Conservation (phyloP, 257 asterid genomes). For the Primulina eburnea region DNA sequence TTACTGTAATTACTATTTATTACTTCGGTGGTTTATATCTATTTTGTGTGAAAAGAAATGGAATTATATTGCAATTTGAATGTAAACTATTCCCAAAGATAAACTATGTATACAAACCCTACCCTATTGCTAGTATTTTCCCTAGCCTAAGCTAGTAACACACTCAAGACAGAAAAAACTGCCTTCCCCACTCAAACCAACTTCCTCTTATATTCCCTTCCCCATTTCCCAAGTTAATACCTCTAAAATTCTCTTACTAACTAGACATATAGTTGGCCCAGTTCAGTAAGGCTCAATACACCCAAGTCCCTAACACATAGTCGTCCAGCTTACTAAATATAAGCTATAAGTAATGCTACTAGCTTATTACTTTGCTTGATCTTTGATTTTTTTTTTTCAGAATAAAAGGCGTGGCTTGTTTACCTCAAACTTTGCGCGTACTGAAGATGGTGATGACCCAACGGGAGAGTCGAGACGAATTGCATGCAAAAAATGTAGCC, state of each 20-base stretch:
- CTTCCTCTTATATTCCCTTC: too few species aligned
- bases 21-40: background rate
- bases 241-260: too few species aligned
- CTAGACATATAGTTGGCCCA: too few species aligned
- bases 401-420: constrained; percentile 53
- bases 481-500: constrained; percentile 86
- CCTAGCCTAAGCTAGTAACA: too few species aligned
- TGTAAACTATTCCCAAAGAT: too few species aligned
- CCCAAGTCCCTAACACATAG: background rate
- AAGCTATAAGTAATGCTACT: constrained; percentile 5
- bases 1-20: background rate
- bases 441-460: constrained; percentile 56
- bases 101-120: too few species aligned
- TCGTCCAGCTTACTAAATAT: background rate
- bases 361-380: constrained; percentile 5
- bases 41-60: background rate
- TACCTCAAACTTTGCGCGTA: constrained; percentile 42
- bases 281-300: too few species aligned
- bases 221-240: too few species aligned
- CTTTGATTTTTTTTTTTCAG: constrained; percentile 38
- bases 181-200: too few species aligned
- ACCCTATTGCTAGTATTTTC: too few species aligned
- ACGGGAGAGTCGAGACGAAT: constrained; percentile 61
- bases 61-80: too few species aligned
- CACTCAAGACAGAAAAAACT: too few species aligned